Evolutionary conservation across 768 basidiomycete species (phyloP).

Genomic region (Lactifluus hygrophoroides): DNA sequence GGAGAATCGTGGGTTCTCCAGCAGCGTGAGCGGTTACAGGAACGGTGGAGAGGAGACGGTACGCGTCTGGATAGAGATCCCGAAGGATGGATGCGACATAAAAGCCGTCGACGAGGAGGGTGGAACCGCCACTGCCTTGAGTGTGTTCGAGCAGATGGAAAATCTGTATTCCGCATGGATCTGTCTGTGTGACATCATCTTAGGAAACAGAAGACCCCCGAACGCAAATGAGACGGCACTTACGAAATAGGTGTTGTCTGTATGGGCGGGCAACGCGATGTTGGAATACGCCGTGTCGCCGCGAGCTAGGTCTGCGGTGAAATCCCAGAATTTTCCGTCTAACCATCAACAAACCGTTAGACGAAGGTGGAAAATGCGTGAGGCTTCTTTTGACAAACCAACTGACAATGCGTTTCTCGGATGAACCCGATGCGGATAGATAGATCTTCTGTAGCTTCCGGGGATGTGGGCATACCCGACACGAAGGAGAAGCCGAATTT

Average conservation of each 20-base stretch:
- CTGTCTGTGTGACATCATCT: constrained; percentile 45
- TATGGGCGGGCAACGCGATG: constrained; percentile 79
- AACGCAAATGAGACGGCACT: constrained; percentile 21
- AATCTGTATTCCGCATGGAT: constrained; percentile 91
- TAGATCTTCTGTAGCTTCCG: constrained; percentile 79
- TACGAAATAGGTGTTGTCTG: constrained; percentile 69
- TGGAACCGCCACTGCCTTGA: constrained; percentile 74
- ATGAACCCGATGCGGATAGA: constrained; percentile 75
- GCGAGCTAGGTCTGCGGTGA: constrained; percentile 82
- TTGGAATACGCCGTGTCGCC: constrained; percentile 95
- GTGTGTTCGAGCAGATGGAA: constrained; percentile 88
- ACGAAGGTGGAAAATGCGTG: background rate
- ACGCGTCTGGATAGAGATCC: constrained; percentile 60
- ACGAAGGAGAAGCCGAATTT: constrained; percentile 87
- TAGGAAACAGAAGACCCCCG: background rate
- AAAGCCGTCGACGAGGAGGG: constrained; percentile 94
- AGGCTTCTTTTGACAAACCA: background rate
- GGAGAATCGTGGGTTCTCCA: constrained; percentile 55
- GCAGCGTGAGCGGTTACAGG: constrained; percentile 82
- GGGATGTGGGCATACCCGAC: constrained; percentile 66
- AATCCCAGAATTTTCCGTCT: constrained; percentile 98
- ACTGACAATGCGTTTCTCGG: constrained; percentile 72
- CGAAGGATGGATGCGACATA: constrained; percentile 78
- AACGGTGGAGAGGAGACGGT: constrained; percentile 57
- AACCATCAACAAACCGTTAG: background rate